Conservation (phyloP, 2,329 filamentous ascomycete genomes). For the Ilyonectria destructans region DNA sequence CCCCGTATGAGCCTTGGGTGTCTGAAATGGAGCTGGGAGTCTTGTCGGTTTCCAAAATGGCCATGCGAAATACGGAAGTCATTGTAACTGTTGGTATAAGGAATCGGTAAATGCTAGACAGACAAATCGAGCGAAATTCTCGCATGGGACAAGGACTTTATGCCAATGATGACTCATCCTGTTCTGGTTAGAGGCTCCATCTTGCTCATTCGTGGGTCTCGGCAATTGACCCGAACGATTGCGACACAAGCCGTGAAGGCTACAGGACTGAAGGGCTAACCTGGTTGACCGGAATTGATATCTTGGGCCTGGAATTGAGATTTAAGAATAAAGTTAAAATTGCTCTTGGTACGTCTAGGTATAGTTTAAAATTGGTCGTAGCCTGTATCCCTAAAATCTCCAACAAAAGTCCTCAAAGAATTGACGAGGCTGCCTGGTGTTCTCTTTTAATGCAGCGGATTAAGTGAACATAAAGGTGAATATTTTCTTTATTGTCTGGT, state of each 20-base stretch:
- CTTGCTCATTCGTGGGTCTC: not conserved
- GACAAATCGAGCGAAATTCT: too few relatives aligned
- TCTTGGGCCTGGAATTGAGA: too few relatives aligned
- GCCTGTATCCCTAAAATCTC: too few relatives aligned
- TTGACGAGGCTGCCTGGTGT: not conserved
- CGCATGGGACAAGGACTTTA: not conserved
- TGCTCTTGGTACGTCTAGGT: not conserved
- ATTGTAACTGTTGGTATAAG: not conserved
- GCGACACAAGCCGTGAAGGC: not conserved
- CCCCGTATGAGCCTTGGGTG: slow-evolving; percentile 14
- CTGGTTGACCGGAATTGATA: too few relatives aligned
- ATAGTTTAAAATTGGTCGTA: too few relatives aligned
- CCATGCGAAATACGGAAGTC: slow-evolving; percentile 10
- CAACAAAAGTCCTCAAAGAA: not conserved
- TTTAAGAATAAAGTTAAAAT: too few relatives aligned
- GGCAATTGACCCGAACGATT: not conserved
- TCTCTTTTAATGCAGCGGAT: too few relatives aligned
- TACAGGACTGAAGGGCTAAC: too few relatives aligned
- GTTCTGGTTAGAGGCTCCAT: slow-evolving; percentile 6
- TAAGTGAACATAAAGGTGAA: too few relatives aligned
- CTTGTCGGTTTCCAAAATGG: slow-evolving; percentile 12
- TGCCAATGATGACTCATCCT: not conserved
- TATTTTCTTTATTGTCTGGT: too few relatives aligned
- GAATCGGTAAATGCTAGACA: not conserved
- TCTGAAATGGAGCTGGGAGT: slow-evolving; percentile 16